phyloP scores from a whole-genome alignment of 768 basidiomycete genomes.

The Amanita rubescens region DNA sequence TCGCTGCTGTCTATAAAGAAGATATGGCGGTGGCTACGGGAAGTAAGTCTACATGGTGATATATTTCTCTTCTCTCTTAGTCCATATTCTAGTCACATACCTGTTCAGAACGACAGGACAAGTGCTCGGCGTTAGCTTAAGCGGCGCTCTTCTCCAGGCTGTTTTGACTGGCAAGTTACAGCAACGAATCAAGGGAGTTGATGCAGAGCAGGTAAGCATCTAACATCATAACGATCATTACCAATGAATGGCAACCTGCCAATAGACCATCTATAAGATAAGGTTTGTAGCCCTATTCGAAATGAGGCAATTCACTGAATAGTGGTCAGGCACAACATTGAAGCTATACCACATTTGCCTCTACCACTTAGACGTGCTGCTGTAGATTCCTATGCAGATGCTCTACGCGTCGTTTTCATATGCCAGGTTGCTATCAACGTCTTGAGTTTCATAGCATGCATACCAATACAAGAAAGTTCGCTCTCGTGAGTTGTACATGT shows the following conservation, averaged over 20 bases:
- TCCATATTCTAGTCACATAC: conserved; percentile 62
- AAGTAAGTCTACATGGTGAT: conserved; percentile 46
- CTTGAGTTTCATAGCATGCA: conserved; percentile 56
- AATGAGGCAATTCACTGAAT: neutral
- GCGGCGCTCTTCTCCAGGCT: conserved; percentile 77
- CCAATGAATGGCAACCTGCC: conserved; percentile 10
- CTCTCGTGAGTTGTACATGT: conserved; percentile 39
- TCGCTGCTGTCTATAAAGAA: conserved; percentile 69
- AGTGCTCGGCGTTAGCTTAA: conserved; percentile 88
- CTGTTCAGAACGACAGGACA: conserved; percentile 92
- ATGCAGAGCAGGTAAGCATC: conserved; percentile 56
- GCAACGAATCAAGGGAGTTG: conserved; percentile 68
- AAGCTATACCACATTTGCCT: conserved; percentile 59
- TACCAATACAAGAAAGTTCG: conserved; percentile 71
- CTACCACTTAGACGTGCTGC: conserved; percentile 52
- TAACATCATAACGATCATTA: conserved; percentile 1
- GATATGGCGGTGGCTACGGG: conserved; percentile 88
- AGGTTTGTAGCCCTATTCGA: conserved; percentile 31
- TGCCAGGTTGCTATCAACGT: conserved; percentile 65
- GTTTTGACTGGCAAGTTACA: conserved; percentile 67
- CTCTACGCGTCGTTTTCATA: conserved; percentile 77
- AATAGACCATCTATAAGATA: conserved; percentile 66
- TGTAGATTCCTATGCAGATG: conserved; percentile 69
- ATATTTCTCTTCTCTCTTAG: conserved; percentile 12
- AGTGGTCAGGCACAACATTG: conserved; percentile 54